phyloP scores from a whole-genome alignment of 1,284 basidiomycete species.

The Entoloma clypeatum region DNA sequence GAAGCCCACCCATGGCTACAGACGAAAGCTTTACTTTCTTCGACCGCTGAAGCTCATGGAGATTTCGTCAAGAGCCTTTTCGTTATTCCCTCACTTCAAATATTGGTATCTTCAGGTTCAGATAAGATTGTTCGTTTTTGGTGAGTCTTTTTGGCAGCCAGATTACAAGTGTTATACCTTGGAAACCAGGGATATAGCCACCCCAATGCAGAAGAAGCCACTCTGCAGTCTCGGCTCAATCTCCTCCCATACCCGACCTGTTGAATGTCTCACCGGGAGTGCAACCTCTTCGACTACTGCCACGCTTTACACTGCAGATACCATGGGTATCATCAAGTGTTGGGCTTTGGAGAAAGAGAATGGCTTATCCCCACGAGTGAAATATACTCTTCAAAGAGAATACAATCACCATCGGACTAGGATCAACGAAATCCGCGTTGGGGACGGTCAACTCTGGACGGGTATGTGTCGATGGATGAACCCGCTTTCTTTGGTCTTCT shows the following conservation, averaged over 20 bases:
- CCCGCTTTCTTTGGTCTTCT: conserved; percentile 1
- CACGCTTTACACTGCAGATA: conserved; percentile 77
- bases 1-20: conserved; percentile 28
- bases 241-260: conserved; percentile 70
- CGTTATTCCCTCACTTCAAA: conserved; percentile 57
- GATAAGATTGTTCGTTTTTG: conserved; percentile 89
- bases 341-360: conserved; percentile 62
- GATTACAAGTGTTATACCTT: background rate
- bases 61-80: conserved; percentile 87
- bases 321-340: conserved; percentile 77
- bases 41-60: conserved; percentile 66
- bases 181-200: conserved; percentile 56
- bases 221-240: conserved; percentile 59
- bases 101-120: conserved; percentile 85
- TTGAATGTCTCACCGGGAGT: conserved; percentile 58
- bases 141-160: conserved; percentile 37
- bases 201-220: conserved; percentile 38
- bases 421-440: conserved; percentile 69
- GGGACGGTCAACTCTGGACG: conserved; percentile 76
- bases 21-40: conserved; percentile 67
- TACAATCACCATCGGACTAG: conserved; percentile 74
- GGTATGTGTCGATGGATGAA: conserved; percentile 44
- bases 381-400: conserved; percentile 50
- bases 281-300: conserved; percentile 41
- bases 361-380: conserved; percentile 48